Evolutionary conservation across 805 yeast species (phyloP), one percentile per base, ranked within the genome.

Genomic region (Candida insectalens): DNA sequence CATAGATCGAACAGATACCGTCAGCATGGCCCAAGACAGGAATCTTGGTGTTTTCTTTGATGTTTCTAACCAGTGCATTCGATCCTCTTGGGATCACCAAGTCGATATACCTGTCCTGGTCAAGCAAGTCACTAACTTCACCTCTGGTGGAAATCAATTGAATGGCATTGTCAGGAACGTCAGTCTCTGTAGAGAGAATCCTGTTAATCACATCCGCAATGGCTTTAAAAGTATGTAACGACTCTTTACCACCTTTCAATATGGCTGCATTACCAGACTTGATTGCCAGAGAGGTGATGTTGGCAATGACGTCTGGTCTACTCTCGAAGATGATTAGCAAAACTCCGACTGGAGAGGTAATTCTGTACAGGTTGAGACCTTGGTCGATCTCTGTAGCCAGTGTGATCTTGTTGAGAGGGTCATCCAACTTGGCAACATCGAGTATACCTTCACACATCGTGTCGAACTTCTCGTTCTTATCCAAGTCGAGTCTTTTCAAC

Each of bases 21-120:
- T 92, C 97, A 6, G 99, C 98, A 56, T 92, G 99, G 36, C 99
- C 99, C 52, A 92, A 62, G 6, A 92, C 98, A 4, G 99, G 97
- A 47, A 92, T 94, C 55, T 85, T 85, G 17, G 98, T 89, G 53
- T 74, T 74, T 18, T 72, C 69, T 60, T 94, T 92, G 56, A 92
- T 88, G 54, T 69, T 75, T 46, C 83, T 73, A 27, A 92, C 99
- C 38, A 92, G 69, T 42, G 77, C 89, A 50, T 92, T 92, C 19
- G 95, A 83, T n/a, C 99, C 99, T 50, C 99, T 73, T 40, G 99
- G 99, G 48, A 92, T 85, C 16, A 92, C 98, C 55, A 92, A 68
- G 56, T 92, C 98, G 37, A 92, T 89, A 57, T 79, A 84, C 50
- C 70, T 72, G 57, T 92, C 97, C 60, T 89, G 96, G 33, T 66